Percentiles rank a stretch among this genome's conserved stretches.
Conservation (phyloP, 371 early-diverging fungal species). For the Zychaea mexicana region DNA sequence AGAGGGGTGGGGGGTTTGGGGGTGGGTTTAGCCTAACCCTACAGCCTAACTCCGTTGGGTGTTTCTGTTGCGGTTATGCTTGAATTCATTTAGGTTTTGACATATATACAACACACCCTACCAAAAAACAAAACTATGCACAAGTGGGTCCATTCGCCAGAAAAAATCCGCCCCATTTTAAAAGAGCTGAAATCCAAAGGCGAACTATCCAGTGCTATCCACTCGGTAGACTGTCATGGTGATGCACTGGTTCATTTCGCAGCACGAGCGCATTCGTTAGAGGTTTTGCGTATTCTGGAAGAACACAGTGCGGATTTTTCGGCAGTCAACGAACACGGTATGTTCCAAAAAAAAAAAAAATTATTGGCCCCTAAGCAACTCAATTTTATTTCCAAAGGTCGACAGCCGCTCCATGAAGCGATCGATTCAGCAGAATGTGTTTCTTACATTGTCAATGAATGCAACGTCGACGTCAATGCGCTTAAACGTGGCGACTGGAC, state of each 20-base stretch:
- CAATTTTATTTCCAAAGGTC: slow-evolving; percentile 27
- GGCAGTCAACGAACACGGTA: slow-evolving; percentile 52
- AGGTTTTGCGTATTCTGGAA: slow-evolving; percentile 29
- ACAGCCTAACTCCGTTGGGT: too few species aligned
- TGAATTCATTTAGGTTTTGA: too few species aligned
- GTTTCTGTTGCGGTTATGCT: too few species aligned
- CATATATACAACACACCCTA: too few species aligned
- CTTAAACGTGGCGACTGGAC: slow-evolving; percentile 61
- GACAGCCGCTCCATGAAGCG: slow-evolving; percentile 54
- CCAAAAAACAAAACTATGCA: too few species aligned
- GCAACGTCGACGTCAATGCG: slow-evolving; percentile 47
- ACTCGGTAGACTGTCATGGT: slow-evolving; percentile 40
- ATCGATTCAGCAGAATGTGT: slow-evolving; percentile 48
- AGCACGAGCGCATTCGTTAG: slow-evolving; percentile 35
- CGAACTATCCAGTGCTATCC: slow-evolving; percentile 5
- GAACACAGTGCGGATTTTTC: slow-evolving; percentile 36
- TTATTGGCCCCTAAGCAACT: neutral
- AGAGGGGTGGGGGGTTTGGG: too few species aligned
- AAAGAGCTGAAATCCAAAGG: neutral
- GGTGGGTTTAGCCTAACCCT: too few species aligned
- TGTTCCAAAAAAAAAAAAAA: neutral
- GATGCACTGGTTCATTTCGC: slow-evolving; percentile 56
- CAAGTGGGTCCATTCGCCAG: slow-evolving; percentile 6
- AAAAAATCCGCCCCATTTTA: neutral
- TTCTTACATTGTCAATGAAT: slow-evolving; percentile 25